Evolutionary conservation across 768 basidiomycete genomes (phyloP).

Genomic region (Mrakia blollopis): DNA sequence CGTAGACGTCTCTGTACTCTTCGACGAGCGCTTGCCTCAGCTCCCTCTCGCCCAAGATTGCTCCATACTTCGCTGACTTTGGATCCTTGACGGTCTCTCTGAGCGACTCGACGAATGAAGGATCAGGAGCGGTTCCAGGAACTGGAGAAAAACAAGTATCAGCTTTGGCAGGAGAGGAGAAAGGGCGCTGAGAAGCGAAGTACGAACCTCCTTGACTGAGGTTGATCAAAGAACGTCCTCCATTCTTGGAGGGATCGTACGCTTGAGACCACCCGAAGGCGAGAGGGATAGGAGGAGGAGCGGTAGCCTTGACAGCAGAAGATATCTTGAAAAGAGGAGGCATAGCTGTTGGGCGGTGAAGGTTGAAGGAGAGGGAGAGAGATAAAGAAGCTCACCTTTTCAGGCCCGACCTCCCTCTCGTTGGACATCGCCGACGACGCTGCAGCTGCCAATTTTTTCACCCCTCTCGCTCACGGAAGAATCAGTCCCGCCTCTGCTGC

Average conservation of each 20-base stretch:
- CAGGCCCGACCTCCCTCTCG: too few species aligned
- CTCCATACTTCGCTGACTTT: constrained; percentile 54
- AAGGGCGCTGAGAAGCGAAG: neutral
- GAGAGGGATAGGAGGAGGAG: constrained; percentile 27
- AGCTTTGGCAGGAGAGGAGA: neutral
- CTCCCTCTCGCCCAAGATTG: constrained; percentile 56
- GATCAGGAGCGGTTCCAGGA: constrained; percentile 62
- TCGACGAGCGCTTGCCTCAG: constrained; percentile 54
- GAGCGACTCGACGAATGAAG: constrained; percentile 52
- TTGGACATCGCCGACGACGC: neutral
- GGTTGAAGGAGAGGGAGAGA: neutral
- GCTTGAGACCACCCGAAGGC: constrained; percentile 35
- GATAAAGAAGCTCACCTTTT: neutral
- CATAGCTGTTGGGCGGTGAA: neutral
- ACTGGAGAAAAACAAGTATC: constrained; percentile 39
- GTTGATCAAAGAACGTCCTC: constrained; percentile 54
- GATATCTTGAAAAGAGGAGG: constrained; percentile 11
- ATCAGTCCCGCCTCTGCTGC: too few species aligned
- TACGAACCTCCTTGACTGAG: constrained; percentile 59
- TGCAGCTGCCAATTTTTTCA: neutral
- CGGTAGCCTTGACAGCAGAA: constrained; percentile 16
- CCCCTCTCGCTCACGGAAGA: too few species aligned
- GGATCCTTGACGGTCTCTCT: constrained; percentile 6
- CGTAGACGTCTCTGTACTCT: constrained; percentile 63
- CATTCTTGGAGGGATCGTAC: constrained; percentile 33